These are phyloP conservation scores for Vaccinium myrtillus DNA, from an alignment of 148 eudicot species.

Conservation along the genomic window DNA sequence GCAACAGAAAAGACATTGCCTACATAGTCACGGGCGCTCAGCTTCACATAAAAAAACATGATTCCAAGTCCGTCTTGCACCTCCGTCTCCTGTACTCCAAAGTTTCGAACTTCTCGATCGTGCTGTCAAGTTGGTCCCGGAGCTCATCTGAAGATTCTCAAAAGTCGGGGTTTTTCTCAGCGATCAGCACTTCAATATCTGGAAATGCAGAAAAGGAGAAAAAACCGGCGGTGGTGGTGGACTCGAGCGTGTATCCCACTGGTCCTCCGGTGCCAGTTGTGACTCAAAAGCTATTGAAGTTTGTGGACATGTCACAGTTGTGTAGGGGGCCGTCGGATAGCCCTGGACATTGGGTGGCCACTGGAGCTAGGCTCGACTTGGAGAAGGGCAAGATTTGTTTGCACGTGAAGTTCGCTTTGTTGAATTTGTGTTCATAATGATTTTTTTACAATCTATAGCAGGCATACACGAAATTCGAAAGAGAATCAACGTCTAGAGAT, in stretches of 20 bases:
- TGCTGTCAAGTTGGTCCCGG: constrained; percentile 59
- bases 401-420: constrained; percentile 65
- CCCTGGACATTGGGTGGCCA: constrained; percentile 86
- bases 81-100: constrained; percentile 59
- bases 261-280: constrained; percentile 75
- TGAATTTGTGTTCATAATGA: constrained; percentile 28
- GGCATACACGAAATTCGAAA: no score
- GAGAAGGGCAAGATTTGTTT: constrained; percentile 63
- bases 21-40: constrained; percentile 87
- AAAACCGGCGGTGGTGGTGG: constrained; percentile 43
- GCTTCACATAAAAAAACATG: constrained; percentile 50
- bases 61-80: constrained; percentile 52
- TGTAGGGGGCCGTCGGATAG: constrained; percentile 63
- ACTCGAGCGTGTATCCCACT: constrained; percentile 63
- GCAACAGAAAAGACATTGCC: constrained; percentile 13
- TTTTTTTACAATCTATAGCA: neutral
- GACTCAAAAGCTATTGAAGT: constrained; percentile 53
- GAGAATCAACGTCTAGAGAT: neutral
- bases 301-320: constrained; percentile 58
- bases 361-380: constrained; percentile 66
- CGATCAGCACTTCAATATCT: constrained; percentile 35
- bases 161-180: constrained; percentile 43
- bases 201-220: constrained; percentile 46
- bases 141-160: constrained; percentile 40
- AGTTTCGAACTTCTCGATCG: constrained; percentile 34